These are phyloP conservation scores for Saururus chinensis DNA, from an alignment of 164 flowering plant genomes.

Conservation along the genomic window DNA sequence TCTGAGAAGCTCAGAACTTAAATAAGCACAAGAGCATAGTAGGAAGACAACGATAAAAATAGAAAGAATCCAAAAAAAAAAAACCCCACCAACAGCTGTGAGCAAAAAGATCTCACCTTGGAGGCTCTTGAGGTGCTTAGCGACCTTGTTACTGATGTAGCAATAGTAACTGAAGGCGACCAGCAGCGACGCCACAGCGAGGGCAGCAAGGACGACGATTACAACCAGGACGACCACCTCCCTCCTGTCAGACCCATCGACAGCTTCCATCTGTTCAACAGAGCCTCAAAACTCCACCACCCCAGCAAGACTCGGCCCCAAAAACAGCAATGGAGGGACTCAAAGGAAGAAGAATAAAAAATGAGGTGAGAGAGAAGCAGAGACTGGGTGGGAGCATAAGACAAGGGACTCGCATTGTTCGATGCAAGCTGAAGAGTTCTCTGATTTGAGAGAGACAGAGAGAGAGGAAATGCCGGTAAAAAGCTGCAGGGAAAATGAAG, in stretches of 20 bases:
- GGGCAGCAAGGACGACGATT: constrained; percentile 54
- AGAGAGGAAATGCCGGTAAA: no score
- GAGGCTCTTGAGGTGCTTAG: constrained; percentile 35
- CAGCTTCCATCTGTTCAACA: constrained; percentile 4
- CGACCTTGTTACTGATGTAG: constrained; percentile 66
- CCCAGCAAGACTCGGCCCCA: no score
- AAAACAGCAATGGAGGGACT: no score
- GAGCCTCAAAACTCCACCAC: neutral
- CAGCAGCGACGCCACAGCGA: constrained; percentile 57
- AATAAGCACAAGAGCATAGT: no score
- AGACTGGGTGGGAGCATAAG: no score
- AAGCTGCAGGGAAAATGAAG: no score
- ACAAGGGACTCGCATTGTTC: no score
- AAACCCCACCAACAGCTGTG: neutral
- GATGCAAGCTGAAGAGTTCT: no score
- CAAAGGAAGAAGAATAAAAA: no score
- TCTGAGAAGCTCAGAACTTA: neutral
- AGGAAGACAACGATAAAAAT: neutral
- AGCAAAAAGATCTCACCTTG: constrained; percentile 12
- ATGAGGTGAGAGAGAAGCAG: no score
- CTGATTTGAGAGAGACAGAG: no score
- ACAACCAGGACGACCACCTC: constrained; percentile 39
- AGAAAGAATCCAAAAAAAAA: neutral
- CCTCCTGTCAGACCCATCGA: constrained; percentile 26
- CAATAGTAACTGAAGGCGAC: constrained; percentile 87